Evolutionary conservation across 495 filamentous ascomycete genomes (phyloP).

Genomic region (Penicillium samsonianum): DNA sequence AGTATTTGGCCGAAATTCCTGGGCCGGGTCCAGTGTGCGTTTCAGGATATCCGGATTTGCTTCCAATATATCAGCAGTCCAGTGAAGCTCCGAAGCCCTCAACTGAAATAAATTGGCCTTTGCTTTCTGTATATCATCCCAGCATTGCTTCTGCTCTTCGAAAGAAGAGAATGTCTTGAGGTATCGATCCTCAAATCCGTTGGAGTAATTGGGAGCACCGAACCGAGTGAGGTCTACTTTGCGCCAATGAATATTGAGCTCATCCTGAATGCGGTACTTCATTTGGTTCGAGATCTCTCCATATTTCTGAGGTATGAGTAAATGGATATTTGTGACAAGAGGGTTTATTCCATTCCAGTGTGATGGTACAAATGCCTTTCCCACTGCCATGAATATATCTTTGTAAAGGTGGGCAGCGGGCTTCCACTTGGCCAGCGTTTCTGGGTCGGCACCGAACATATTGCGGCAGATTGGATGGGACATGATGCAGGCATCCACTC

Average conservation of each 20-base stretch:
- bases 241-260: conserved; percentile 1
- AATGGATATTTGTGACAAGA: conserved; percentile 2
- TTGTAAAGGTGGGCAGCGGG: background rate
- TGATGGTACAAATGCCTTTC: background rate
- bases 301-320: background rate
- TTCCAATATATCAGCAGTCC: conserved; percentile 20
- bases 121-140: conserved; percentile 10
- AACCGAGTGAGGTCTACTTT: conserved; percentile 1
- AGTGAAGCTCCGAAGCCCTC: conserved; percentile 14
- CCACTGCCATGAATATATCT: background rate
- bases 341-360: no score
- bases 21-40: conserved; percentile 23
- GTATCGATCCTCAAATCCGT: no score
- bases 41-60: conserved; percentile 29
- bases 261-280: background rate
- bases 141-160: conserved; percentile 14
- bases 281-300: background rate
- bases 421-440: conserved; percentile 6
- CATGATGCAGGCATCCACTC: conserved; percentile 4
- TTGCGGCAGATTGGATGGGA: conserved; percentile 13
- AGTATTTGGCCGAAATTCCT: conserved; percentile 18
- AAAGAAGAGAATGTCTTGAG: background rate
- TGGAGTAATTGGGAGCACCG: background rate
- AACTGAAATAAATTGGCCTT: conserved; percentile 6
- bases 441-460: conserved; percentile 7